Conservation (phyloP, 805 yeast species). For the Ogataea haglerorum region DNA sequence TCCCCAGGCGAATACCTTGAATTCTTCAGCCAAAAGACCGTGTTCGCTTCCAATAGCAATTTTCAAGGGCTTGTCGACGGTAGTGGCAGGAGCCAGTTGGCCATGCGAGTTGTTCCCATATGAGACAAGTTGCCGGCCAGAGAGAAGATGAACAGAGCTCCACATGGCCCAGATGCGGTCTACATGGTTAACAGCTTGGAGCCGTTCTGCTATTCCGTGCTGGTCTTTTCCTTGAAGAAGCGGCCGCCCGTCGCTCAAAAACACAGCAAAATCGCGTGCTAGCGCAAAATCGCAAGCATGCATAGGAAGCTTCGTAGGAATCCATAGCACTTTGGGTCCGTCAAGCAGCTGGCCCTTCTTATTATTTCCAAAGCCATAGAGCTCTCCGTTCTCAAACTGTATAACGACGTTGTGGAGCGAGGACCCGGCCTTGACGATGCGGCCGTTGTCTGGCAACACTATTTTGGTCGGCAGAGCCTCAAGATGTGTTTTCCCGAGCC, state of each 20-base stretch:
- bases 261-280: slow-evolving; percentile 59
- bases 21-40: slow-evolving; percentile 44
- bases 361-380: slow-evolving; percentile 68
- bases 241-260: slow-evolving; percentile 20
- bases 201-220: slow-evolving; percentile 15
- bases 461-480: neutral
- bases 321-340: slow-evolving; percentile 23
- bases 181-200: neutral
- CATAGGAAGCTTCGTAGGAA: slow-evolving; percentile 18
- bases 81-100: slow-evolving; percentile 43
- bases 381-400: slow-evolving; percentile 36
- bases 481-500: slow-evolving; percentile 36
- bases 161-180: slow-evolving; percentile 57
- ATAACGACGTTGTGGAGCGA: slow-evolving; percentile 48
- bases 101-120: slow-evolving; percentile 77
- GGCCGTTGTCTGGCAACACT: slow-evolving; percentile 8
- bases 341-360: slow-evolving; percentile 55
- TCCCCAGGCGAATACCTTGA: slow-evolving; percentile 75
- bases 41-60: slow-evolving; percentile 80
- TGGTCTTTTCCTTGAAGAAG: slow-evolving; percentile 35
- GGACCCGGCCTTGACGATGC: slow-evolving; percentile 24
- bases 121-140: slow-evolving; percentile 36
- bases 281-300: slow-evolving; percentile 30
- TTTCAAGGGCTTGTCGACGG: slow-evolving; percentile 3
- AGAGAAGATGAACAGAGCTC: slow-evolving; percentile 65